A percentile compares a stretch with the other conserved stretches of the same genome.
Evolutionary conservation across 176 grass and related monocot species (phyloP).

Genomic region (Luzula sylvatica): DNA sequence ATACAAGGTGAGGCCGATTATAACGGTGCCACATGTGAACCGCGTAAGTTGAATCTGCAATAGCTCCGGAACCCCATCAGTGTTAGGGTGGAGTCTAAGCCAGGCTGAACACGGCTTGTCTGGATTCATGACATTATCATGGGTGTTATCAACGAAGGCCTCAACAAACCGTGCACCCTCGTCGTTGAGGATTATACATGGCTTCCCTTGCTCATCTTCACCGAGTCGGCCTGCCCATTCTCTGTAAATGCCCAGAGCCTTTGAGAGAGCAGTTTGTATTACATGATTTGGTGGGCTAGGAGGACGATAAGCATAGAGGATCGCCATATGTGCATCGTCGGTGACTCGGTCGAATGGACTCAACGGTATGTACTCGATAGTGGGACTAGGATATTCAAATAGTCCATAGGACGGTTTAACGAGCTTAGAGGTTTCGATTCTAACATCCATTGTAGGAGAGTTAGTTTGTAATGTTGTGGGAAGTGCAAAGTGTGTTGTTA

Average conservation of each 20-base stretch:
- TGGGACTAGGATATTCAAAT: not conserved
- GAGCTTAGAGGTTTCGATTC: conserved; percentile 36
- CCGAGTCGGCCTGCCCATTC: conserved; percentile 30
- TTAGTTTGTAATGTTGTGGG: too few species aligned
- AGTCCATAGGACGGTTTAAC: conserved; percentile 33
- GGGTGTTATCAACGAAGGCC: conserved; percentile 17
- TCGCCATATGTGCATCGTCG: conserved; percentile 33
- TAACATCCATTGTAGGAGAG: conserved; percentile 36
- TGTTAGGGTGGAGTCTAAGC: conserved; percentile 17
- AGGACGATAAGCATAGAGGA: conserved; percentile 44
- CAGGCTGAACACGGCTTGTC: conserved; percentile 21
- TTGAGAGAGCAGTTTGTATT: conserved; percentile 32
- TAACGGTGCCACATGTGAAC: conserved; percentile 34
- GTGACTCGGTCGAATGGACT: conserved; percentile 41
- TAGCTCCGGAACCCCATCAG: conserved; percentile 24
- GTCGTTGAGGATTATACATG: conserved; percentile 31
- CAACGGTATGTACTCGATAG: conserved; percentile 18
- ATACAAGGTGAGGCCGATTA: conserved; percentile 26
- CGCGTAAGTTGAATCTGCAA: conserved; percentile 44
- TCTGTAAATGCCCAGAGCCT: conserved; percentile 25
- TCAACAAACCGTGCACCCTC: conserved; percentile 30
- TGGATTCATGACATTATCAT: conserved; percentile 12
- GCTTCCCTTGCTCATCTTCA: not conserved
- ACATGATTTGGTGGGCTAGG: conserved; percentile 24
- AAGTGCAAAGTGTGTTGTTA: too few species aligned